Conservation (phyloP, 495 filamentous ascomycete genomes). For the Neurospora tetrasperma region DNA sequence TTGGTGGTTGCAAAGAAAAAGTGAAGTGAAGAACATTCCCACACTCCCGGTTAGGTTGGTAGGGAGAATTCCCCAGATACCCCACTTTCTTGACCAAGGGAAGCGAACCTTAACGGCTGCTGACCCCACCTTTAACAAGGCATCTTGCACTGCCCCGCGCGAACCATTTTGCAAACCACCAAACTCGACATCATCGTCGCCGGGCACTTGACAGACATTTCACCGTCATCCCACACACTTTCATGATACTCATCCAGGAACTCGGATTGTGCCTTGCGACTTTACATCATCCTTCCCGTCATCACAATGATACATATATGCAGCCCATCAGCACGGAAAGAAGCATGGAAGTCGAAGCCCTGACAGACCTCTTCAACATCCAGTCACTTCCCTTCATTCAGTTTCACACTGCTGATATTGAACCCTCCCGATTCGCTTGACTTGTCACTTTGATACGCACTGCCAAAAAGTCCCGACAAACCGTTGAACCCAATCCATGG, state of each 20-base stretch:
- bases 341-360: background rate
- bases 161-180: background rate
- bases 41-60: too few species aligned
- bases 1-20: background rate
- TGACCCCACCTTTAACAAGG: background rate
- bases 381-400: background rate
- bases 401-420: background rate
- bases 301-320: background rate
- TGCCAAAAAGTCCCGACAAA: background rate
- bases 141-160: background rate
- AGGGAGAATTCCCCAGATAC: background rate
- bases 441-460: background rate
- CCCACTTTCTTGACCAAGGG: background rate
- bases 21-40: too few species aligned
- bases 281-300: background rate
- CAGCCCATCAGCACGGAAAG: background rate
- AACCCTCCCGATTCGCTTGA: background rate
- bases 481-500: background rate
- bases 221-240: background rate
- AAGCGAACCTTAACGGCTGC: background rate
- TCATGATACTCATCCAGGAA: background rate
- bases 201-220: background rate
- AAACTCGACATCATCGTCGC: background rate
- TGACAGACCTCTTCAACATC: background rate
- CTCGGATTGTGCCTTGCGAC: background rate